Conservation (phyloP, 805 yeast species). For the Nakazawaea ishiwadae region DNA sequence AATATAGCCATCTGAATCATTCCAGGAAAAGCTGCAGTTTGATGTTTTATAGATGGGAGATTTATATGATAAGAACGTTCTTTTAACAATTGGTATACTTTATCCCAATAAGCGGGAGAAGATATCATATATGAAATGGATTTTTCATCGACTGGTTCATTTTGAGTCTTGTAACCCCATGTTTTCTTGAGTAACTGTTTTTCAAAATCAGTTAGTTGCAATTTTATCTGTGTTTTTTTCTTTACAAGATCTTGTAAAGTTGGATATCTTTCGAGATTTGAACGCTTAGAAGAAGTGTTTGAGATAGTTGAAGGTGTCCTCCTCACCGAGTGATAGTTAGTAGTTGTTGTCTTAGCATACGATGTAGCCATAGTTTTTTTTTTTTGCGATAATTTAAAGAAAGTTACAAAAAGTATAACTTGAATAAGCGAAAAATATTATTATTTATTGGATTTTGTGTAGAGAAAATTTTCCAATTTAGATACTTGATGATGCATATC, state of each 20-base stretch:
- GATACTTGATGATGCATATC: no score
- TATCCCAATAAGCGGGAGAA: slow-evolving; percentile 5
- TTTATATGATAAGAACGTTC: neutral
- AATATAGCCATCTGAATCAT: slow-evolving; percentile 63
- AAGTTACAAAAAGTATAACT: no score
- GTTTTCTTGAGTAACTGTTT: slow-evolving; percentile 1
- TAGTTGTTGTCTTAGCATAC: neutral
- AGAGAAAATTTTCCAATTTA: no score
- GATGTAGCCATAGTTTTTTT: neutral
- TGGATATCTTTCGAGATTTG: slow-evolving; percentile 5
- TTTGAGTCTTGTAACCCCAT: slow-evolving; percentile 3
- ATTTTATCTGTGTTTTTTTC: slow-evolving; percentile 7
- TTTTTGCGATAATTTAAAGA: no score
- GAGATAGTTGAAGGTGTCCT: neutral
- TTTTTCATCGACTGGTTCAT: neutral
- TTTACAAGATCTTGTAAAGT: slow-evolving; percentile 3
- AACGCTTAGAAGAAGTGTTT: neutral
- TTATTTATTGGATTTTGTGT: no score
- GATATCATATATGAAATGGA: slow-evolving; percentile 3
- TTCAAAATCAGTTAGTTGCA: neutral
- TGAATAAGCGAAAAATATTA: no score
- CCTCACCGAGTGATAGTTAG: no score
- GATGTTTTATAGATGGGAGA: slow-evolving; percentile 55
- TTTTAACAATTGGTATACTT: neutral
- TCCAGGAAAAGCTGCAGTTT: slow-evolving; percentile 76